Base-by-base conservation (phyloP, 345 rosid species). In the Syzygium grande region DNA sequence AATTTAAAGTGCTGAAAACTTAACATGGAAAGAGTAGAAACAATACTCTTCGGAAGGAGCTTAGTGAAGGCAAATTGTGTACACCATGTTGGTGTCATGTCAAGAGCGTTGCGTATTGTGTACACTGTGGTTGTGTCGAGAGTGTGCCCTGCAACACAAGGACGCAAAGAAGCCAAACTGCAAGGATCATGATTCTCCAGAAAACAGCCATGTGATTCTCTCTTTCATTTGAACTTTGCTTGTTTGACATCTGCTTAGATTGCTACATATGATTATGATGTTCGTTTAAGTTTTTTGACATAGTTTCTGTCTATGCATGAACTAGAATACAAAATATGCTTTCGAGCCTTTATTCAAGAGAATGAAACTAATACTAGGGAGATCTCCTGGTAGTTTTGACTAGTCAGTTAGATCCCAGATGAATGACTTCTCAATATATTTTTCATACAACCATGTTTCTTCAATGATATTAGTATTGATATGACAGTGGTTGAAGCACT, bases 101-200 rank as follows among this genome's bases (percentile, higher is more conserved):
- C 46, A 7, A 43, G 46, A 43, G 46, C 46, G 9, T 65, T 65
- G 41, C 21, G 30, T 29, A 15, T 29, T 29, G 77, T 3, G 77
- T 15, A 29, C 41, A 0, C 41, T 15, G 0, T 29, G 77, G 41
- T 65, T 10, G 22, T 8, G 78, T 65, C 23, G 3, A 65, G 43
- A 65, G 11, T 0, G 21, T 29, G 77, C 78, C 43, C 23, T 65
- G 43, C 11, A 0, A 65, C 1, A 11, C 17, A 11, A 65, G 43
- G 23, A 65, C 0, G 3, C 78, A 29, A 30, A 65, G 78, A 41
- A 65, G 78, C 78, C 78, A 0, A 65, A 65, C 8, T 0, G 23
- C 22, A 0, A 65, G 2, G 11, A 16, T 0, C 22, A 1, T 8
- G 22, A 30, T 4, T 30, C 6, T 15, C 12, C 43, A 5, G 0